Conservation (phyloP, 179 eudicot genomes). For the Monotropa hypopitys region DNA sequence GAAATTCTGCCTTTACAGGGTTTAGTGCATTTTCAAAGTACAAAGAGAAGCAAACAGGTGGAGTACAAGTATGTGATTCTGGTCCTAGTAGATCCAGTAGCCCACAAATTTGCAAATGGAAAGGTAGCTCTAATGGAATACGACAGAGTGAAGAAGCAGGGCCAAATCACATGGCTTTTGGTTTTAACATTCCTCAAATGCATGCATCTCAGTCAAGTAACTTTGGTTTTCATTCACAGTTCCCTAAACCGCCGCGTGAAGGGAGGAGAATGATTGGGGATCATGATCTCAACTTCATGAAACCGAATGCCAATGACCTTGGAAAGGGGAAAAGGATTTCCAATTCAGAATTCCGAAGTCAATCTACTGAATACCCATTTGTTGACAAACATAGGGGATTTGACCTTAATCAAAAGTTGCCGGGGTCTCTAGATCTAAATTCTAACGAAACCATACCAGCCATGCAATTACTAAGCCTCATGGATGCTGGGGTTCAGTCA, state of each 20-base stretch:
- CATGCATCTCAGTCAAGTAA: constrained; percentile 1
- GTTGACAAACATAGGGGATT: constrained; percentile 8
- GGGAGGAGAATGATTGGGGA: constrained; percentile 13
- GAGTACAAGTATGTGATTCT: constrained; percentile 13
- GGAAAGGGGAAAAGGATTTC: constrained; percentile 7
- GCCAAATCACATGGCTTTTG: constrained; percentile 7
- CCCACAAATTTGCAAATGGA: constrained; percentile 4
- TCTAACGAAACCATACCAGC: constrained; percentile 39
- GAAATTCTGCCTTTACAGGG: constrained; percentile 13
- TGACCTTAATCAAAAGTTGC: constrained; percentile 11
- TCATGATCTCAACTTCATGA: constrained; percentile 20
- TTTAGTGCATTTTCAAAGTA: constrained; percentile 11
- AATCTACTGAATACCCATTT: constrained; percentile 1
- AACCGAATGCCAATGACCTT: constrained; percentile 7
- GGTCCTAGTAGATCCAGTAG: constrained; percentile 2
- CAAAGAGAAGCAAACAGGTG: constrained; percentile 18
- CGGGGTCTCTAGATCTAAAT: constrained; percentile 20
- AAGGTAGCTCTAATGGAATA: constrained; percentile 14
- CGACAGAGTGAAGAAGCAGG: constrained; percentile 7
- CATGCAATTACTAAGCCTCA: constrained; percentile 43
- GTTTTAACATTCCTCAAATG: constrained; percentile 8
- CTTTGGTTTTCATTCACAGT: constrained; percentile 5
- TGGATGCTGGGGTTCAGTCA: constrained; percentile 29
- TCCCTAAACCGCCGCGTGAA: constrained; percentile 2
- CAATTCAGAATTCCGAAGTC: constrained; percentile 6